Evolutionary conservation across 768 basidiomycete species (phyloP), one percentile per base, ranked within the genome.

Genomic region (Termitomyces sp.): DNA sequence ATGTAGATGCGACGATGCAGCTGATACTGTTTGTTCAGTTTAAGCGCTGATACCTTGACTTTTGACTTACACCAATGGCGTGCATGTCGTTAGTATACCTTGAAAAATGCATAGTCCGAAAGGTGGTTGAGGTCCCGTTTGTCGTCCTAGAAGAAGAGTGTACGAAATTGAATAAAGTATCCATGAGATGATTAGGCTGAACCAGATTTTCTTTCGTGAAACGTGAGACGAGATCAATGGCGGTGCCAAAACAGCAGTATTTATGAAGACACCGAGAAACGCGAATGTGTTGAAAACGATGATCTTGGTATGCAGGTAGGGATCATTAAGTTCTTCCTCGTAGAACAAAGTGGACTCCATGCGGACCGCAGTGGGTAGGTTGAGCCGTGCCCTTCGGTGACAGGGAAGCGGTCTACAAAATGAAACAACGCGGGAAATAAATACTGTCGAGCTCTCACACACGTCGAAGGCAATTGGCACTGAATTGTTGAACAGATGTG

Each of bases 101-200:
- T 61, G 60, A n/a, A 61, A 42, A 15, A 53, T 37, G 22, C 60
- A 61, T 18, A 61, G 13, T 49, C 60, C 55, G n/a, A 61, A 61
- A 15, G 60, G 55, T 7, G 55, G 50, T 18, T 13, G 18, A 9
- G 45, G 44, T 46, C 50, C 50, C 16, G 12, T 54, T 37, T 61
- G 60, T 30, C 55, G 51, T 18, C 50, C 51, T 16, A 61, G 20
- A 24, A 61, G 55, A 22, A 61, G 60, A 20, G 37, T 51, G 39
- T 42, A 60, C 8, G 55, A 60, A 18, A 18, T 31, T 8, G 59
- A 60, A 55, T 60, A 60, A 7, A 56, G 34, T 3, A 56, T 50
- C 54, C 47, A 52, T 27, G 54, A 60, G 11, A 55, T 36, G 11
- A 60, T 50, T 6, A 60, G 44, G 41, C 54, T 41, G 33, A 51